Evolutionary conservation across 2,329 filamentous ascomycete species (phyloP), one percentile per base, ranked within the genome.

Genomic region (Fusarium continuum): DNA sequence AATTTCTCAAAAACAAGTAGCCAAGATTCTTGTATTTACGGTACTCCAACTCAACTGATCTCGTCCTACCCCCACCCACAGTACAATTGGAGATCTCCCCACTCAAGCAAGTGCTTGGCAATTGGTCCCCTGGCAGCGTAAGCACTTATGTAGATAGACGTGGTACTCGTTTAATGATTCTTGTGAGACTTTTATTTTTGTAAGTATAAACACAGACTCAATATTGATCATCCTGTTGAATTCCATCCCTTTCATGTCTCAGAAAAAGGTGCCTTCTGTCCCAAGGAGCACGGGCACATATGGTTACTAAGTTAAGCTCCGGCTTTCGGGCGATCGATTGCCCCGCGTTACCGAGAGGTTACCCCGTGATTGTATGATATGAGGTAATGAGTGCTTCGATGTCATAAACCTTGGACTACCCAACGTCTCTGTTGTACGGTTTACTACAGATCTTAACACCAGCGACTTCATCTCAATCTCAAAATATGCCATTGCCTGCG

Each of bases 301-400:
- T 25, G 19, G n/a, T n/a, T n/a, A n/a, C n/a, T n/a, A 23, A 13
- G 4, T 16, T 6, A 13, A 19, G 13, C 19, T n/a, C 35, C 50
- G 56, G 23, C 46, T 8, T 25, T 50, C 61, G 55, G 50, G 32
- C 19, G 14, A 13, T 62, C 17, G 16, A 45, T 62, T 65, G 47
- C 56, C 38, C 61, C 61, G 56, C 56, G 56, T 44, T 55, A n/a
- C 61, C 48, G 61, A 48, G 31, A 35, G n/a, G 19, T 29, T 48
- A 28, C 13, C 49, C 34, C 50, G 39, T 61, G 23, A 25, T 54
- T 28, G n/a, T n/a, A n/a, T n/a, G n/a, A n/a, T 39, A 38, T 44
- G 43, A 61, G 32, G 31, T 49, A 23, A 55, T 45, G 31, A 14
- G 17, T 26, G 32, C 22, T 34, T 38, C 31, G 8, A 17, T 48